These are phyloP conservation scores for Hsuehochloa calcarea DNA, from an alignment of 176 grass and related monocot species.

Conservation along the genomic window DNA sequence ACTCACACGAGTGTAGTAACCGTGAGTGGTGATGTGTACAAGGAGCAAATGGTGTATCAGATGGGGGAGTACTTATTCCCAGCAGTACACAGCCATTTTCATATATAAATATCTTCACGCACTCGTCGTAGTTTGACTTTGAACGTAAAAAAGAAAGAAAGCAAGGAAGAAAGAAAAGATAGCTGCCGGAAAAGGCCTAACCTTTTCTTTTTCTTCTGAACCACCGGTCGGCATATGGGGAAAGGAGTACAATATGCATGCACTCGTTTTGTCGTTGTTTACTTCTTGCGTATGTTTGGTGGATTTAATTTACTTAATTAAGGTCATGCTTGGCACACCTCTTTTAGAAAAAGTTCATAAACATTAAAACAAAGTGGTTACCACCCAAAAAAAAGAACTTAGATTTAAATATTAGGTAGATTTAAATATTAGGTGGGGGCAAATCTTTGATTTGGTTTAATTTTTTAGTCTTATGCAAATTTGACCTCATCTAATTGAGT, in stretches of 20 bases:
- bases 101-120: not conserved
- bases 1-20: no score
- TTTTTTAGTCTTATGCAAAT: no score
- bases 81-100: not conserved
- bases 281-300: not conserved
- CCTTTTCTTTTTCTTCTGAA: constrained; percentile 4
- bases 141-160: constrained; percentile 18
- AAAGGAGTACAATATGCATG: not conserved
- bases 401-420: no score
- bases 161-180: not conserved
- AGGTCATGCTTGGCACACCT: not conserved
- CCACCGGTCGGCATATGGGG: constrained; percentile 25
- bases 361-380: no score
- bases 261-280: constrained; percentile 5
- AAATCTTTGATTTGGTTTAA: no score
- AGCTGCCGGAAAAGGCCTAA: constrained; percentile 51
- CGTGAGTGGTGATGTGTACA: no score
- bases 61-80: no score
- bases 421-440: no score
- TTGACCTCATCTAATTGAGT: no score
- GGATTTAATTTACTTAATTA: not conserved
- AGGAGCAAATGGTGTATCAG: no score
- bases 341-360: no score
- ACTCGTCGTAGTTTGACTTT: constrained; percentile 40
- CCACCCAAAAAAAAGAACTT: no score